Evolutionary conservation across 2,329 filamentous ascomycete genomes (phyloP), one percentile per base, ranked within the genome.

Genomic region (Colletotrichum lentis): DNA sequence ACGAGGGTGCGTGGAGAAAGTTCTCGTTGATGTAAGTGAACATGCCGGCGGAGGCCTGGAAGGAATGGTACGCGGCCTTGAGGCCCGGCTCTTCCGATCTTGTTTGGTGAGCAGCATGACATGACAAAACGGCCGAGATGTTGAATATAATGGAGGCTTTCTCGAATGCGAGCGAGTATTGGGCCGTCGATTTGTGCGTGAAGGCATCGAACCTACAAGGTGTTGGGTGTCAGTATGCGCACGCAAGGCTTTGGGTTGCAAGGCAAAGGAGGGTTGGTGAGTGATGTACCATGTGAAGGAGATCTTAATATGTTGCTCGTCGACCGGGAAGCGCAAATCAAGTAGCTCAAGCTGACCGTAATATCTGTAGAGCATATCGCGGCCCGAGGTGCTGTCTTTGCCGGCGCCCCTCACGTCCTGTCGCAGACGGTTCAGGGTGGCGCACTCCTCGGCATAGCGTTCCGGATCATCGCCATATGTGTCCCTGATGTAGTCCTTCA

Each of bases 21-120:
- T 99, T 99, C 81, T 99, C 96, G 80, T 99, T 99, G 82, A 99
- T 99, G 76, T 99, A 99, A 61, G 95, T 98, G 79, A 98, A 99
- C 96, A 99, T 99, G 82, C 96, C 96, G 11, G 96, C 96, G 8
- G 95, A 94, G 47, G 96, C 96, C 79, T 99, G 96, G 82, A 98
- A 98, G 22, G 94, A 97, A 79, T 99, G 95, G 77, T 98, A 99
- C 20, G 96, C 93, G 16, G 94, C 95, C 82, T 99, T 99, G 77
- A 98, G 87, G 41, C 95, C 95, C 6, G 91, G 87, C 76, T 99
- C 96, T 77, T 98, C 94, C 71, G 92, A 91, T 57, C 96, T 90
- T 73, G 96, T 94, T 80, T 99, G 96, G 76, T 92, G 87, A 50
- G 95, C 94, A 69, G 95, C 96, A 84, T 99, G 93, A 76, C 95